Conservation (phyloP, 495 filamentous ascomycete genomes). For the Cercophora newfieldiana region DNA sequence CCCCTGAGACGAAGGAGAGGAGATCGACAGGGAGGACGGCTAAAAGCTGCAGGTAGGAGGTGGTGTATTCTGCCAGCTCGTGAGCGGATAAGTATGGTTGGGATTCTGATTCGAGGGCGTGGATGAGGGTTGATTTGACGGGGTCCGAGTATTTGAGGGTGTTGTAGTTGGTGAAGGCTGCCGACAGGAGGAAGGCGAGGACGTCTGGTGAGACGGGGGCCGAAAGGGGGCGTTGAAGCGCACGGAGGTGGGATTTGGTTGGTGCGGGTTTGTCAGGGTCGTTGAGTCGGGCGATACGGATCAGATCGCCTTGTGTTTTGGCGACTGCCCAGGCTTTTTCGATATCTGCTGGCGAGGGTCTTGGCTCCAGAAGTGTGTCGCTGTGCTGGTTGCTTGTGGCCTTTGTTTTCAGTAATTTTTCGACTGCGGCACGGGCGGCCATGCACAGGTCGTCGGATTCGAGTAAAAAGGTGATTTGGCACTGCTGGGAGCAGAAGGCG, state of each 20-base stretch:
- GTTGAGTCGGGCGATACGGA: background rate
- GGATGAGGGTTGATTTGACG: background rate
- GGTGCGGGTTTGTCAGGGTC: background rate
- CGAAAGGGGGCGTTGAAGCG: background rate
- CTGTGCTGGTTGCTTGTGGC: background rate
- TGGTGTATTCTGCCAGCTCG: background rate
- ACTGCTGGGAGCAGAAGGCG: background rate
- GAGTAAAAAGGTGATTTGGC: background rate
- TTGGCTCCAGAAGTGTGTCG: background rate
- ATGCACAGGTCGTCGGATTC: background rate
- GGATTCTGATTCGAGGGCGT: background rate
- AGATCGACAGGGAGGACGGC: background rate
- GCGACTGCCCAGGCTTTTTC: background rate
- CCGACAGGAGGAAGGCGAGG: background rate
- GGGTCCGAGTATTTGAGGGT: background rate
- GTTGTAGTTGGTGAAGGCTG: background rate
- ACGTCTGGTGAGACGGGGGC: background rate
- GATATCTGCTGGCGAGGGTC: background rate
- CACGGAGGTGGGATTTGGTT: background rate
- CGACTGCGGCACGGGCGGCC: background rate
- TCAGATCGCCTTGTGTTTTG: background rate
- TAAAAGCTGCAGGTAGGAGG: background rate
- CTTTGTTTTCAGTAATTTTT: background rate
- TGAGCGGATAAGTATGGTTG: background rate
- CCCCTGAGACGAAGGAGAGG: background rate